A percentile compares a stretch with the other conserved stretches of the same genome.
Evolutionary conservation across 169 alveolate genomes (phyloP).

Genomic region (Eimeria falciformis): DNA sequence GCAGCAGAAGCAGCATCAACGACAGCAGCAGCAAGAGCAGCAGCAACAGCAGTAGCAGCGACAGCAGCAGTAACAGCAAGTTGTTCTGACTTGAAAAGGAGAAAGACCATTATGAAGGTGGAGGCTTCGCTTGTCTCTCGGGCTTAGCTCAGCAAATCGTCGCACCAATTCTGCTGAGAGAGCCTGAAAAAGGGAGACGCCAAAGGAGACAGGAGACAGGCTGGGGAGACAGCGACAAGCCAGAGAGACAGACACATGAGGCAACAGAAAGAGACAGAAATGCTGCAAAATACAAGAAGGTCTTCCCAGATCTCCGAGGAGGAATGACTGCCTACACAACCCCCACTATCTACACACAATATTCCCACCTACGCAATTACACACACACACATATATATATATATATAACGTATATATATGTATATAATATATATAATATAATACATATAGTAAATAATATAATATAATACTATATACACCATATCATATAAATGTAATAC

Average conservation of each 20-base stretch:
- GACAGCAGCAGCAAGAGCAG: neutral
- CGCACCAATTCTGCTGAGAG: slow-evolving; percentile 26
- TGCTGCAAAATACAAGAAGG: neutral
- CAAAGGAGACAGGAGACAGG: neutral
- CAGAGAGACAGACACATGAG: neutral
- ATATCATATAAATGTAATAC: no score
- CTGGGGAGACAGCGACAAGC: neutral
- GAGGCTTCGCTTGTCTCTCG: slow-evolving; percentile 9
- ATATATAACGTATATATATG: neutral
- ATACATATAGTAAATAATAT: no score
- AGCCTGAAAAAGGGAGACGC: neutral
- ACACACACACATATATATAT: neutral
- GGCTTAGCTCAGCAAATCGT: slow-evolving; percentile 40
- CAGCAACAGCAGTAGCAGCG: slow-evolving; percentile 23
- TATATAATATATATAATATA: no score
- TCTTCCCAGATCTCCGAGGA: neutral
- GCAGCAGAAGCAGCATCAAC: neutral
- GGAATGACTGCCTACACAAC: no score
- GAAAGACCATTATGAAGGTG: no score
- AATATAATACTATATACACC: no score
- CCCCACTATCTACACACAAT: no score
- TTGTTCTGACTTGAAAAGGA: no score
- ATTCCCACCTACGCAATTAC: neutral
- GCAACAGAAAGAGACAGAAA: neutral
- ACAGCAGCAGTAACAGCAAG: slow-evolving; percentile 33